Evolutionary conservation across 345 rosid species (phyloP), one percentile per base, ranked within the genome.

Genomic region (Populus euphratica): DNA sequence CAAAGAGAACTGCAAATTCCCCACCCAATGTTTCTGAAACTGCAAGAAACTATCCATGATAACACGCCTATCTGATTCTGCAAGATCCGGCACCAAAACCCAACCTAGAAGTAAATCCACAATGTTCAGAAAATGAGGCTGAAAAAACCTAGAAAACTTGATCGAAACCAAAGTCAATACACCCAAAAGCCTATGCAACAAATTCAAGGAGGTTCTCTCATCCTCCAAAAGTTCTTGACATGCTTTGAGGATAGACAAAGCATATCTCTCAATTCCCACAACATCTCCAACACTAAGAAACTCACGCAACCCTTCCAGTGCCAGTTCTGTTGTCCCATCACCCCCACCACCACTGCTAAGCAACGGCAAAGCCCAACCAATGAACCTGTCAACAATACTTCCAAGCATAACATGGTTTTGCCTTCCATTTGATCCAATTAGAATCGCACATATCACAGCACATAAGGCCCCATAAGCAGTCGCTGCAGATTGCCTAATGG

Each of bases 101-200:
- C 98, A 92, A 49, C 98, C 97, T 86, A 94, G 96, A 83, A 92
- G 95, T 81, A 94, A 81, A 88, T 94, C 98, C 80, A 94, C 84
- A 72, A 94, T 86, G 75, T 94, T 96, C 73, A 90, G 91, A 82
- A 94, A 92, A 91, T 92, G 94, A 70, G 97, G 96, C 77, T 94
- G 97, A 78, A 94, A 94, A 79, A 88, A 74, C 81, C 91, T 74
- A 39, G 83, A 82, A 76, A 94, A 92, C 80, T 91, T 94, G 80
- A 91, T 81, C 0, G 95, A 91, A 76, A 94, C 80, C 88, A 92
- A 83, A 80, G 92, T 88, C 75, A 94, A 82, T 79, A 90, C 80
- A 78, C 90, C 86, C 61, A 92, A 79, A 82, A 90, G 82, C 76
- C 84, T 85, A 67, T 80, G 91, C 79, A 94, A 83, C 74, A 92